Evolutionary conservation across 2,329 filamentous ascomycete species (phyloP), one percentile per base, ranked within the genome.

Genomic region (Fusarium globosum): DNA sequence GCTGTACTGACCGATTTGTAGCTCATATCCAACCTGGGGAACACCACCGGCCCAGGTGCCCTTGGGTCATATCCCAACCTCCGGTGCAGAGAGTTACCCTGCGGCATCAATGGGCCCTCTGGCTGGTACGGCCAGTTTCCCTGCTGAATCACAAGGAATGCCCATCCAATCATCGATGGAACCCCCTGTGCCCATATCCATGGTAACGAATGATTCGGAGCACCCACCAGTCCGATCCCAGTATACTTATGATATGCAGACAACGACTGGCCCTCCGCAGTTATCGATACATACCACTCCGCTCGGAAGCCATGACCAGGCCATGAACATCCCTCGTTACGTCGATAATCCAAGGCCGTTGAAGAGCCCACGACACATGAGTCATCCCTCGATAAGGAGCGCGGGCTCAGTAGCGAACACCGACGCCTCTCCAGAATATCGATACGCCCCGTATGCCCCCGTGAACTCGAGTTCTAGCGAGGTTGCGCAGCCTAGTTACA

Each of bases 21-120:
- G 88, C 80, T 89, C 88, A 13, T 90, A 89, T 72, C 86, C 88
- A 20, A 84, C 85, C n/a, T 90, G 88, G 88, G 87, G 67, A 26
- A 70, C 83, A 67, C 82, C 86, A 10, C 77, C 84, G 6, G 82
- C 79, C 60, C 84, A 84, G 60, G 80, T 85, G 20, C 81, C 85
- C 46, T 81, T 88, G 77, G 82, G 85, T 11, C 87, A 88, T 69
- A 84, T 89, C 61, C 83, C 86, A 5, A 81, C 85, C 20, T 85
- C 86, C 14, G 83, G 82, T 18, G 80, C 86, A 16, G 81, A 81
- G 48, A 82, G 72, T 67, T 89, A 89, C 70, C 85, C 88, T n/a
- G 77, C 88, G 21, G 83, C 87, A 26, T 84, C 85, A 10, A 86
- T 89, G 79, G 81, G 85, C 71, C 85, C 88, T 2, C 81, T 89